Conservation (phyloP, 2,329 filamentous ascomycete species). For the Calonectria fujianensis region DNA sequence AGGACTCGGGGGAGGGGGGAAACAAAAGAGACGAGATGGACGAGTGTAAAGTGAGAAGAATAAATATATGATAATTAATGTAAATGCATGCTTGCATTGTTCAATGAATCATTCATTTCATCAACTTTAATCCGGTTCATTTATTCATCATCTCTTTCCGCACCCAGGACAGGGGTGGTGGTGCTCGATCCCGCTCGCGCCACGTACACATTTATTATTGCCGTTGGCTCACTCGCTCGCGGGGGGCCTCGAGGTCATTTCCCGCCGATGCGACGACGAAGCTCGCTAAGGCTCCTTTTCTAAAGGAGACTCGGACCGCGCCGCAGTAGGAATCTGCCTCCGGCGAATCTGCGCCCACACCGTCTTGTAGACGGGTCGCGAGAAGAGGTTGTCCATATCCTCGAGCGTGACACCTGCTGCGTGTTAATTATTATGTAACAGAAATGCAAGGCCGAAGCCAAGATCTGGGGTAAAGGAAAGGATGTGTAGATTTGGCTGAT, state of each 20-base stretch:
- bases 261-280: not conserved
- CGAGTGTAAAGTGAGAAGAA: not conserved
- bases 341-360: conserved; percentile 56
- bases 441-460: conserved; percentile 8
- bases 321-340: conserved; percentile 43
- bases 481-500: conserved; percentile 5
- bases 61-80: not conserved
- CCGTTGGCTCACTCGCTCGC: no score
- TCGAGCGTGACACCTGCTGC: conserved; percentile 65
- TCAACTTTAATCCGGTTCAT: not conserved
- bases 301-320: conserved; percentile 49
- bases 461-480: conserved; percentile 7
- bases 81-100: not conserved
- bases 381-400: conserved; percentile 64
- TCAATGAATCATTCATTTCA: not conserved
- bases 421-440: not conserved
- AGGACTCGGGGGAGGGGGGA: not conserved
- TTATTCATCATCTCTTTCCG: not conserved
- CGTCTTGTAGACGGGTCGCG: conserved; percentile 57
- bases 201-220: no score
- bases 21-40: not conserved
- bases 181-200: no score
- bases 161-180: no score
- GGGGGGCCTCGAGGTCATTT: not conserved
- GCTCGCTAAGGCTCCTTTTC: conserved; percentile 48